A percentile compares a stretch with the other conserved stretches of the same genome.
These are phyloP conservation scores for Beta macrorhiza DNA, from an alignment of 179 eudicot species.

Conservation along the genomic window DNA sequence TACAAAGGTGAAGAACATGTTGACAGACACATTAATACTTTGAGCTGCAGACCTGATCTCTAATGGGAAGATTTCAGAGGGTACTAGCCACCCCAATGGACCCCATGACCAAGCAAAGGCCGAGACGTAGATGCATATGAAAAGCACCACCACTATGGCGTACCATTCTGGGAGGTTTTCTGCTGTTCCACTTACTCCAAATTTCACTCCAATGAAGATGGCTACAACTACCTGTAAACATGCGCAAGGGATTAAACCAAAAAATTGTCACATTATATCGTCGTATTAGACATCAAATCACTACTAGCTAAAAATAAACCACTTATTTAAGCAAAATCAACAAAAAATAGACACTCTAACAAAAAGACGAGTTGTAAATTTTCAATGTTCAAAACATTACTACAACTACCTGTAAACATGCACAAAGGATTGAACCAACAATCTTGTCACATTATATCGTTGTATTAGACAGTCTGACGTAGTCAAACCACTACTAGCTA, in stretches of 20 bases:
- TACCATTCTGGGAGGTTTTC: slow-evolving; percentile 40
- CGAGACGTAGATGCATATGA: slow-evolving; percentile 43
- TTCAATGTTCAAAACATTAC: too few relatives aligned
- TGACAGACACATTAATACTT: slow-evolving; percentile 40
- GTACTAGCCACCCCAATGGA: slow-evolving; percentile 46
- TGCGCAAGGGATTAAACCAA: too few relatives aligned
- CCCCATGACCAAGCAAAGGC: slow-evolving; percentile 56
- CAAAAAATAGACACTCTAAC: too few relatives aligned
- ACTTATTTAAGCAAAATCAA: too few relatives aligned
- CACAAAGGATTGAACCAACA: too few relatives aligned
- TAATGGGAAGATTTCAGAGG: slow-evolving; percentile 45
- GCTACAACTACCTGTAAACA: slow-evolving; percentile 36
- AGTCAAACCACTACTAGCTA: too few relatives aligned
- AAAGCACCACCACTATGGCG: slow-evolving; percentile 44
- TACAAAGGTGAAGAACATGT: slow-evolving; percentile 48
- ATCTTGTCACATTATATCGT: too few relatives aligned
- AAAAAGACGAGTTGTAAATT: too few relatives aligned
- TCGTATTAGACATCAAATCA: too few relatives aligned
- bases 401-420: too few relatives aligned
- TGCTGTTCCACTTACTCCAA: slow-evolving; percentile 42
- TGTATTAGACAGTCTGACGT: too few relatives aligned
- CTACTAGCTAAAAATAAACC: background rate
- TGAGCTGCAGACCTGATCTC: slow-evolving; percentile 47
- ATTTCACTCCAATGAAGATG: slow-evolving; percentile 39
- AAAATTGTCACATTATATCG: too few relatives aligned